phyloP scores from a whole-genome alignment of 1,139 yeast species.

The Arxiozyma bovina region DNA sequence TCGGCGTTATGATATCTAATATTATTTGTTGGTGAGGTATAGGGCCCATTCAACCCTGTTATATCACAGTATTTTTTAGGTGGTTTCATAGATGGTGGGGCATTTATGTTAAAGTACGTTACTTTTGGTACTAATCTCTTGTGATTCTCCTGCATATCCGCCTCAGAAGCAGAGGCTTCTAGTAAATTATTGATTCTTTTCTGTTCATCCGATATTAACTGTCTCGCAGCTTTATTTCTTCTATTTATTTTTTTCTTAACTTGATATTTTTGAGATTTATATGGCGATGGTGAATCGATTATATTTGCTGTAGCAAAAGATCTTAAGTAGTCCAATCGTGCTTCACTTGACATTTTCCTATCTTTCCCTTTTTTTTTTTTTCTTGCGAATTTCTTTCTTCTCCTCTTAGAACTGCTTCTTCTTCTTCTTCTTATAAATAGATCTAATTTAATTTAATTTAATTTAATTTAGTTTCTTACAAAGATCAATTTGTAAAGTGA shows the following conservation, averaged over 20 bases:
- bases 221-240: constrained; percentile 70
- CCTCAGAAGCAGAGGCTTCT: constrained; percentile 4
- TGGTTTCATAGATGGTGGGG: constrained; percentile 85
- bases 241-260: constrained; percentile 41
- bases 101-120: constrained; percentile 57
- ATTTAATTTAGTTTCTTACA: too few relatives aligned
- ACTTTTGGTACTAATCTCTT: constrained; percentile 24
- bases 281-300: constrained; percentile 26
- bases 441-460: too few relatives aligned
- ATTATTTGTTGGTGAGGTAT: constrained; percentile 69
- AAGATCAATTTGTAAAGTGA: too few relatives aligned
- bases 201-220: constrained; percentile 67
- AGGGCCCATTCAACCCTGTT: constrained; percentile 76
- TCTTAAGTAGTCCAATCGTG: constrained; percentile 23
- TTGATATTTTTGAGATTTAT: constrained; percentile 35
- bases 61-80: constrained; percentile 83
- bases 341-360: constrained; percentile 6
- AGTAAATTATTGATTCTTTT: constrained; percentile 28
- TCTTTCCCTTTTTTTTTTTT: too few relatives aligned
- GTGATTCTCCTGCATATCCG: constrained; percentile 7
- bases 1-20: constrained; percentile 77
- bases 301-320: constrained; percentile 19
- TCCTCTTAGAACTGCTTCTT: too few relatives aligned
- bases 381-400: too few relatives aligned
- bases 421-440: too few relatives aligned